Base-by-base conservation (phyloP, 805 yeast genomes). In the Cyberlindnera subsufficiens region DNA sequence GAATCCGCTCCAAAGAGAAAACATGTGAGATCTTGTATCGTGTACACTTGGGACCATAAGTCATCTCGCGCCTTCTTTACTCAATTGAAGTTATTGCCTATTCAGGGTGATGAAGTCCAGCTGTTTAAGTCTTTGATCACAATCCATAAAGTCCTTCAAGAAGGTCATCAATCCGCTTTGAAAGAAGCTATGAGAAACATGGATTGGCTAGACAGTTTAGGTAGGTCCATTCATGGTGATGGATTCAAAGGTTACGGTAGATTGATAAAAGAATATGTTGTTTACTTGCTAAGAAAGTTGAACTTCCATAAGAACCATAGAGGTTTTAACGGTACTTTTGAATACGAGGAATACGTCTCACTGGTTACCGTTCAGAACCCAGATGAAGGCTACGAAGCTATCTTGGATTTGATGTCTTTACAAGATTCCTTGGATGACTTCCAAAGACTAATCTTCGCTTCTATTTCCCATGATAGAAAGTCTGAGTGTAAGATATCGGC, bases 11-110 rank as follows among this genome's bases (percentile, higher is more conserved):
- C 99, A 1, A 91, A 91, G 64, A 73, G 99, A 53, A 91, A 91
- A 62, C 99, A 91, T 65, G 98, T 91, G 6, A 73, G 99, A 56
- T 88, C 95, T 2, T 88, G 96, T 68, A 90, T 90, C 46, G 96
- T 91, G 32, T 90, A 83, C 64, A 88, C 97, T 1, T 91, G 97
- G 96, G 99, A 93, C 63, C 91, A 87, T 56, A 83, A 85, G 59
- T 79, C 87, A 32, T 80, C 95, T 4, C 73, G 78, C 44, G 86
- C 86, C 9, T 86, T 90, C 55, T 91, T 96, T 91, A 80, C 85
- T 54, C 80, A 82, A 2, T 68, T 91, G 48, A 87, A 86, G 62
- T 64, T 83, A 41, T 79, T 81, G 48, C 96, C 97, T 1, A 67
- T 90, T 44, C 89, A 82, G 49, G 74, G 77, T 43, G 91, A 86